Evolutionary conservation across 1,284 basidiomycete species (phyloP).

Genomic region (Bondarzewia mesenterica): DNA sequence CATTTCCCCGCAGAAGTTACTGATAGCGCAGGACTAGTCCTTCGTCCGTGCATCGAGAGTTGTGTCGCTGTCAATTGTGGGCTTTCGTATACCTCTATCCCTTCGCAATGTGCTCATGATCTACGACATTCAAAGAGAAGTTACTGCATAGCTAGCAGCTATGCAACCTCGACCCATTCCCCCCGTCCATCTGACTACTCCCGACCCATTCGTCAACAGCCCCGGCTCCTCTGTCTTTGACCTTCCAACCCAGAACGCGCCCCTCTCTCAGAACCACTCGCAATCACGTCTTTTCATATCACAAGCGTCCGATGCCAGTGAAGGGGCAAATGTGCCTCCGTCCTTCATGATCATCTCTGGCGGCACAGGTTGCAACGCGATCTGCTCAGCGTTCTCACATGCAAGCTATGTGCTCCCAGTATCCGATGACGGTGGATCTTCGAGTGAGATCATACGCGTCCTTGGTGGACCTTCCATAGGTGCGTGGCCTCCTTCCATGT

Average conservation of each 20-base stretch:
- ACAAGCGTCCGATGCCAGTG: not conserved
- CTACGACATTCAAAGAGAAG: too few relatives aligned
- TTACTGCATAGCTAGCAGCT: too few relatives aligned
- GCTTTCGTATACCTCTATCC: too few relatives aligned
- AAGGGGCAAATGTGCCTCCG: conserved; percentile 7
- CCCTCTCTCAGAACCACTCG: conserved; percentile 1
- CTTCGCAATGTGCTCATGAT: too few relatives aligned
- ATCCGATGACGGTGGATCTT: conserved; percentile 82
- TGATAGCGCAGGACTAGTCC: too few relatives aligned
- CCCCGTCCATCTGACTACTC: not conserved
- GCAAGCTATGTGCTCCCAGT: conserved; percentile 75
- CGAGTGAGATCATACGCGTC: conserved; percentile 79
- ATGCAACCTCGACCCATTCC: too few relatives aligned
- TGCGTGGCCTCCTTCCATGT: conserved; percentile 19
- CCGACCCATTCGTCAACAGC: conserved; percentile 25
- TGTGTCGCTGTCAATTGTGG: too few relatives aligned
- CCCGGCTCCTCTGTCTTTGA: conserved; percentile 68
- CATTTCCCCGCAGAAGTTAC: too few relatives aligned
- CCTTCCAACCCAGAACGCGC: conserved; percentile 40
- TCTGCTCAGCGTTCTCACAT: conserved; percentile 65
- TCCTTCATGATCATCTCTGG: conserved; percentile 69
- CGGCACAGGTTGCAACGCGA: conserved; percentile 77
- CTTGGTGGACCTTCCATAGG: conserved; percentile 79
- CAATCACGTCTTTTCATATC: not conserved
- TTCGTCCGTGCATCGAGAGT: too few relatives aligned